Base-by-base conservation (phyloP, 768 basidiomycete genomes). In the Rhodotorula sphaerocarpa region DNA sequence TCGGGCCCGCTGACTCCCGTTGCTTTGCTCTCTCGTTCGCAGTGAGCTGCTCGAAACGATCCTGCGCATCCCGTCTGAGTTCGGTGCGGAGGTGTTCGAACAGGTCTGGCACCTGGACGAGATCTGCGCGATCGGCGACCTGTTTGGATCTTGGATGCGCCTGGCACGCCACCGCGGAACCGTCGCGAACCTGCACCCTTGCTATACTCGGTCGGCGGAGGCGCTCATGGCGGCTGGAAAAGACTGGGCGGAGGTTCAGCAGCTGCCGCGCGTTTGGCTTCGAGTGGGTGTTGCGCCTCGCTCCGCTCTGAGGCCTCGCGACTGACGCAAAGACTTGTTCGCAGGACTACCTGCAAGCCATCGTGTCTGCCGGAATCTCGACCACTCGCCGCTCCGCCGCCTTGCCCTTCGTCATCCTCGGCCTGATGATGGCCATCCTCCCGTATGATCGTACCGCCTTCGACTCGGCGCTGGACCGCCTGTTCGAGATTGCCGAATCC, bases 401-500 rank as follows among this genome's bases (percentile, higher is more conserved):
- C 5, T 57, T 69, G 20, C 68, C 68, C 9, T 66, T 63, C 55
- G 54, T 62, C 46, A 65, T 69, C 61, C 60, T 66, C 57, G 64
- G 64, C 20, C 64, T 69, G 23, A 47, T 69, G 30, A 57, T 60
- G 27, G 55, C 57, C 27, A 54, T 65, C 43, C 63, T 65, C 11
- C 63, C 67, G n/a, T 51, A 63, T 6, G 55, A 60, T 36, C 51
- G 57, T 10, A 10, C 52, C 0, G 45, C 57, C 3, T 69, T 69
- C 54, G 60, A 61, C 27, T 10, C 31, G 16, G 63, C 59, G 12
- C 53, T 69, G 41, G 14, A 46, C 2, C 67, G 63, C 25, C 53
- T 69, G 0, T 65, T 69, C 45, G 67, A 69, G 27, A 62, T 69
- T 34, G 67, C 67, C 48, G 67, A 69, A 45, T 69, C 67, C n/a